Percentiles rank a stretch among this genome's conserved stretches.
Evolutionary conservation across 192 early-diverging fungal species (phyloP).

Genomic region (Mortierella antarctica): DNA sequence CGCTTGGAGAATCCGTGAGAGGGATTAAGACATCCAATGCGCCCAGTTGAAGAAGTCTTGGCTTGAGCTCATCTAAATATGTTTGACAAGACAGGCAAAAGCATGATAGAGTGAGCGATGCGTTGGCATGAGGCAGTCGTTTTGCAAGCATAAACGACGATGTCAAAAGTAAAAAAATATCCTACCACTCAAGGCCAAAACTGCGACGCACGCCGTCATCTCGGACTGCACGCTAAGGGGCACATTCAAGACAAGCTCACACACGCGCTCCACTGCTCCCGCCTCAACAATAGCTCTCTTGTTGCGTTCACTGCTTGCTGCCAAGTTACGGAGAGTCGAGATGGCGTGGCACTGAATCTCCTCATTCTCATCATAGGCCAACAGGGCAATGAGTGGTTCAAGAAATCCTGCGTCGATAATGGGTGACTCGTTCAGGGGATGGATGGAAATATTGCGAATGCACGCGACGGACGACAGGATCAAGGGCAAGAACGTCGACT

Average conservation of each 20-base stretch:
- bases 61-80: constrained; percentile 71
- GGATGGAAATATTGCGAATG: constrained; percentile 91
- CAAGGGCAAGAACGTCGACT: constrained; percentile 79
- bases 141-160: background rate
- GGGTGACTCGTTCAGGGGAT: constrained; percentile 84
- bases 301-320: constrained; percentile 81
- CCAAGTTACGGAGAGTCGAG: constrained; percentile 85
- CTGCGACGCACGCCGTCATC: constrained; percentile 86
- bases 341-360: constrained; percentile 91
- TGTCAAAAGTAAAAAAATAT: background rate
- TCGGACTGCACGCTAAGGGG: constrained; percentile 77
- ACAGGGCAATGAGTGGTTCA: constrained; percentile 69
- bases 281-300: constrained; percentile 78
- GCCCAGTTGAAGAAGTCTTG: constrained; percentile 66
- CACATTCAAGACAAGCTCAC: constrained; percentile 63
- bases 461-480: constrained; percentile 88
- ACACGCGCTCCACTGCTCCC: constrained; percentile 82
- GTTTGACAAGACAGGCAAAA: background rate
- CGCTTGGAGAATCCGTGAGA: constrained; percentile 62
- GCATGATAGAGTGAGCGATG: background rate
- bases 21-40: constrained; percentile 77
- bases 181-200: constrained; percentile 76
- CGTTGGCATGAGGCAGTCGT: background rate
- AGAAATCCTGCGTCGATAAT: constrained; percentile 86
- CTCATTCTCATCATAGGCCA: constrained; percentile 76